phyloP scores from a whole-genome alignment of 192 early-diverging fungal species.

The Coemansia aciculifera region DNA sequence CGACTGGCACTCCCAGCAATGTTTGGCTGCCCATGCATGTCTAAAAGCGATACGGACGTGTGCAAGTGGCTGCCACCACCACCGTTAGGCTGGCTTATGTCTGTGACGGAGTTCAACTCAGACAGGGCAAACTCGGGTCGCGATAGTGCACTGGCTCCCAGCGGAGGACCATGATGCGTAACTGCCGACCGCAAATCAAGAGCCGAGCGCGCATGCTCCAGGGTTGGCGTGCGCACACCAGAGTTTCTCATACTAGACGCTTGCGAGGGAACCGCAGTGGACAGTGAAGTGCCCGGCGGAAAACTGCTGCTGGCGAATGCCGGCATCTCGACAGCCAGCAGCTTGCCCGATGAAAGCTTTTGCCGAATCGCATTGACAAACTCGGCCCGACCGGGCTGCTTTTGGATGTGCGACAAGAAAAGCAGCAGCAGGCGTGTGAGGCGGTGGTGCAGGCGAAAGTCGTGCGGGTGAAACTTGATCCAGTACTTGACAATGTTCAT shows the following conservation, averaged over 20 bases:
- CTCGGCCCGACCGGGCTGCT: conserved; percentile 50
- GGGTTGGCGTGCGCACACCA: conserved; percentile 15
- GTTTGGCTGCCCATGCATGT: conserved; percentile 6
- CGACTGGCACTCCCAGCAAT: not conserved
- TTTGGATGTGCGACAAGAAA: conserved; percentile 54
- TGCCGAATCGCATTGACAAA: conserved; percentile 54
- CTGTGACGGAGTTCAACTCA: not conserved
- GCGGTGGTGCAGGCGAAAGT: conserved; percentile 52
- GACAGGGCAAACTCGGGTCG: conserved; percentile 6
- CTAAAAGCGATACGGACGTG: not conserved
- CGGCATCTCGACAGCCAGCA: conserved; percentile 44
- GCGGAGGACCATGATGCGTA: not conserved
- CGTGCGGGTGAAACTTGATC: conserved; percentile 78
- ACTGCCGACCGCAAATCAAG: conserved; percentile 28
- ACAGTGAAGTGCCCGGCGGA: not conserved
- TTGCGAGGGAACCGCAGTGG: conserved; percentile 32
- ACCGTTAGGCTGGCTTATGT: not conserved
- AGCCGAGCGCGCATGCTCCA: conserved; percentile 36
- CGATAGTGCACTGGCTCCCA: not conserved
- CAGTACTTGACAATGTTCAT: conserved; percentile 87
- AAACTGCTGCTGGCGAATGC: conserved; percentile 22
- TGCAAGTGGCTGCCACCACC: not conserved
- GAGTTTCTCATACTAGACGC: conserved; percentile 39
- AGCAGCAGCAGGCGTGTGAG: conserved; percentile 51
- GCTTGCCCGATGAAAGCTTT: conserved; percentile 47